Evolutionary conservation across 129 eudicot species (phyloP).

Genomic region (Flaveria trinervia): DNA sequence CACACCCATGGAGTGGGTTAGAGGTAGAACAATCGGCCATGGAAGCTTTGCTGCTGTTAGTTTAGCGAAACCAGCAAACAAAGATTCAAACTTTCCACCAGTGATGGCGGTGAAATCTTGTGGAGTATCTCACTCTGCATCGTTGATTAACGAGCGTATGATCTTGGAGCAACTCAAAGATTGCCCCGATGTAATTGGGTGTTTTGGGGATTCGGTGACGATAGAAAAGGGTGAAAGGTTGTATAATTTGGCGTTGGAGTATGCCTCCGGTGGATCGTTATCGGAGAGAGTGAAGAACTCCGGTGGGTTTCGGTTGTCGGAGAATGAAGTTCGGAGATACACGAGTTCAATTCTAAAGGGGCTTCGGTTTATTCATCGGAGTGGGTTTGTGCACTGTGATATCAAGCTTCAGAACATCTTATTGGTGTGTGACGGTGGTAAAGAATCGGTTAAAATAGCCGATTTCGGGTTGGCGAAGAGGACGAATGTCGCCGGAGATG

Average conservation of each 20-base stretch:
- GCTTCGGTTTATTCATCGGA: conserved; percentile 49
- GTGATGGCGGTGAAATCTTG: conserved; percentile 74
- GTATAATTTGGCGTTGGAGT: conserved; percentile 73
- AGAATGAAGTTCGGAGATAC: conserved; percentile 43
- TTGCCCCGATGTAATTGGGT: conserved; percentile 55
- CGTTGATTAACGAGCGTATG: conserved; percentile 52
- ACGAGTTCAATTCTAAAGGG: conserved; percentile 55
- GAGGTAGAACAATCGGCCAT: conserved; percentile 66
- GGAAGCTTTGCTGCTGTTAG: conserved; percentile 82
- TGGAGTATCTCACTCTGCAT: conserved; percentile 39
- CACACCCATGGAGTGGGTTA: conserved; percentile 68
- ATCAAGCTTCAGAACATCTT: conserved; percentile 69
- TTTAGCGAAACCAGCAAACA: conserved; percentile 56
- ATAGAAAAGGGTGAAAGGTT: conserved; percentile 54
- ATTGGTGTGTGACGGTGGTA: conserved; percentile 27
- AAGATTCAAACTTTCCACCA: conserved; percentile 24
- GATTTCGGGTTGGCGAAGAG: conserved; percentile 86
- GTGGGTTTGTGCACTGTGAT: conserved; percentile 86
- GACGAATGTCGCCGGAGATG: background rate
- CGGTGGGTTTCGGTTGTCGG: conserved; percentile 31
- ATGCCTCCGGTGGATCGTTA: conserved; percentile 72
- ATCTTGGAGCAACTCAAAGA: conserved; percentile 52
- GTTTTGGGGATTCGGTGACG: conserved; percentile 52
- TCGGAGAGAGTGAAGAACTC: conserved; percentile 45
- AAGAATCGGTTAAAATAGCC: conserved; percentile 55